Evolutionary conservation across 805 yeast species (phyloP).

Genomic region (Candida fluviatilis): DNA sequence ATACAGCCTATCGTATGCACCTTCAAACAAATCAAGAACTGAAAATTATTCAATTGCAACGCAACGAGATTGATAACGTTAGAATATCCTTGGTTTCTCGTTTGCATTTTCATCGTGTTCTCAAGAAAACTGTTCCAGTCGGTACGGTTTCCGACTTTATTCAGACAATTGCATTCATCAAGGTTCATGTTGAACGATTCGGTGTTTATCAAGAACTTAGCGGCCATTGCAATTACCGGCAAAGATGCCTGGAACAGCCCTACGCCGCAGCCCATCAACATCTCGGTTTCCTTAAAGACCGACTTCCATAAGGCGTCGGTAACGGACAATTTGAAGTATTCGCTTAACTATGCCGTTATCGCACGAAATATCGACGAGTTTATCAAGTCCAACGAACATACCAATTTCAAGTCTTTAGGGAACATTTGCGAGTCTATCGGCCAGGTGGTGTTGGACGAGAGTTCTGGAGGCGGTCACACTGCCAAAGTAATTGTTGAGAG

Average conservation of each 20-base stretch:
- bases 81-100: not conserved
- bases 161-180: slow-evolving; percentile 11
- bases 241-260: slow-evolving; percentile 72
- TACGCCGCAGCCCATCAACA: slow-evolving; percentile 59
- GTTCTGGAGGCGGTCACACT: slow-evolving; percentile 43
- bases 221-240: slow-evolving; percentile 62
- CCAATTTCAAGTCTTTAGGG: slow-evolving; percentile 39
- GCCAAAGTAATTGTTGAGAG: slow-evolving; percentile 40
- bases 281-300: slow-evolving; percentile 59
- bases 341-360: slow-evolving; percentile 85
- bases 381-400: slow-evolving; percentile 40
- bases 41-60: not conserved
- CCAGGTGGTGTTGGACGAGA: slow-evolving; percentile 39
- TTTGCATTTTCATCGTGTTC: not conserved
- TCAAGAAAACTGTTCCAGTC: slow-evolving; percentile 6
- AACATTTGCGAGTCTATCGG: slow-evolving; percentile 48
- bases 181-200: slow-evolving; percentile 25
- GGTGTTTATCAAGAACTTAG: slow-evolving; percentile 52
- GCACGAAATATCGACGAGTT: slow-evolving; percentile 58
- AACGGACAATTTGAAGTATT: slow-evolving; percentile 74
- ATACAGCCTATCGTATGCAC: not conserved
- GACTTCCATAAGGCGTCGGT: slow-evolving; percentile 70
- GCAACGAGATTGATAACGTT: too few relatives aligned
- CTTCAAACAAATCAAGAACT: not conserved
- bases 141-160: slow-evolving; percentile 11